A percentile compares a stretch with the other conserved stretches of the same genome.
Conservation (phyloP, 768 basidiomycete genomes). For the Rhizopogon vesiculosus region DNA sequence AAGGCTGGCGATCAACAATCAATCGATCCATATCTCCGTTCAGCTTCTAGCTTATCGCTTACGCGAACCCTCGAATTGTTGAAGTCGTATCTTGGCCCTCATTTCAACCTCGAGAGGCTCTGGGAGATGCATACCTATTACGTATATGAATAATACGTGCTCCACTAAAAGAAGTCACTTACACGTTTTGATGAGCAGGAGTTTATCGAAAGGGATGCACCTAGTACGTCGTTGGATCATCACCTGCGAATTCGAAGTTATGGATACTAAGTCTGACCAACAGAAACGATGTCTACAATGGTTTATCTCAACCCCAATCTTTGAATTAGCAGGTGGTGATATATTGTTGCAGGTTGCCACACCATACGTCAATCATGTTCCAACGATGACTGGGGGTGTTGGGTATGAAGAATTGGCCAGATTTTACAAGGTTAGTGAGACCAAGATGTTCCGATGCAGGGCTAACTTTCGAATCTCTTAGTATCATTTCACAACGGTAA, state of each 20-base stretch:
- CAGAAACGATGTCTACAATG: constrained; percentile 41
- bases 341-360: constrained; percentile 28
- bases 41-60: constrained; percentile 33
- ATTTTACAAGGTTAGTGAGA: constrained; percentile 38
- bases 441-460: neutral
- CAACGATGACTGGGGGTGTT: constrained; percentile 45
- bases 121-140: constrained; percentile 46
- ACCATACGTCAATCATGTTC: constrained; percentile 37
- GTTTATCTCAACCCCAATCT: constrained; percentile 11
- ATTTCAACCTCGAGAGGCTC: constrained; percentile 39
- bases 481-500: constrained; percentile 35
- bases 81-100: constrained; percentile 34
- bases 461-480: constrained; percentile 5
- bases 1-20: constrained; percentile 13
- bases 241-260: neutral
- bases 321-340: neutral
- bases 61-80: constrained; percentile 34
- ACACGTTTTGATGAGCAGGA: constrained; percentile 21
- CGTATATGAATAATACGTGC: constrained; percentile 17
- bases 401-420: constrained; percentile 36
- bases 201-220: constrained; percentile 34
- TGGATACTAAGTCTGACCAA: neutral
- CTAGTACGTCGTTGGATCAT: constrained; percentile 22
- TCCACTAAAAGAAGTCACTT: neutral
- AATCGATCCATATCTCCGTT: constrained; percentile 29